Evolutionary conservation across 208 protist genomes (phyloP).

Genomic region (Crithidia bombi): DNA sequence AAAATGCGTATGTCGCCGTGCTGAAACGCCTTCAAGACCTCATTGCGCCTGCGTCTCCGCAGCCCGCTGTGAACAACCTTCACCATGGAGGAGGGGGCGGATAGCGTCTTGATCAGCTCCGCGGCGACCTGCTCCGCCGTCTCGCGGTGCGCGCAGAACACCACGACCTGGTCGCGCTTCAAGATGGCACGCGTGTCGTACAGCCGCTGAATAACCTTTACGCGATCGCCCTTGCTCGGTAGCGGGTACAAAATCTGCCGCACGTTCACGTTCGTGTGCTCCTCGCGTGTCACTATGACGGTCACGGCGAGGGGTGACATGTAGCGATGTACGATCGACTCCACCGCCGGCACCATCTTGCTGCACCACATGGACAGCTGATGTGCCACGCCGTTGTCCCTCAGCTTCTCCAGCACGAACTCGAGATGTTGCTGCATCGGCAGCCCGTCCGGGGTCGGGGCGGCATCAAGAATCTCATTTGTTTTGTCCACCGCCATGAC

Average conservation of each 20-base stretch:
- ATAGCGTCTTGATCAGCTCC: slow-evolving; percentile 54
- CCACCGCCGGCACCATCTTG: slow-evolving; percentile 56
- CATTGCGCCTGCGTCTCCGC: slow-evolving; percentile 59
- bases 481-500: slow-evolving; percentile 96
- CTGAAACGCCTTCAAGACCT: slow-evolving; percentile 79
- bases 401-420: slow-evolving; percentile 80
- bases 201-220: slow-evolving; percentile 56
- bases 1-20: slow-evolving; percentile 89
- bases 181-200: slow-evolving; percentile 71
- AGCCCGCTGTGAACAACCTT: slow-evolving; percentile 94
- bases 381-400: slow-evolving; percentile 48
- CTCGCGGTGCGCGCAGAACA: slow-evolving; percentile 78
- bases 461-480: slow-evolving; percentile 95
- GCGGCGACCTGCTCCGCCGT: slow-evolving; percentile 56
- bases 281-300: slow-evolving; percentile 71
- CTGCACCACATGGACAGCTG: slow-evolving; percentile 96
- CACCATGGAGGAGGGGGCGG: slow-evolving; percentile 60
- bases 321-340: slow-evolving; percentile 72
- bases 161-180: slow-evolving; percentile 75
- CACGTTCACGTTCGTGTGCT: slow-evolving; percentile 60
- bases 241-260: slow-evolving; percentile 65
- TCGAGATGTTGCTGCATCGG: slow-evolving; percentile 66
- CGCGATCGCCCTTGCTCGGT: slow-evolving; percentile 45
- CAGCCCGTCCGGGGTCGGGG: slow-evolving; percentile 23
- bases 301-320: slow-evolving; percentile 69